Base-by-base conservation (phyloP, 768 basidiomycete genomes). In the Tulasnella calospora region DNA sequence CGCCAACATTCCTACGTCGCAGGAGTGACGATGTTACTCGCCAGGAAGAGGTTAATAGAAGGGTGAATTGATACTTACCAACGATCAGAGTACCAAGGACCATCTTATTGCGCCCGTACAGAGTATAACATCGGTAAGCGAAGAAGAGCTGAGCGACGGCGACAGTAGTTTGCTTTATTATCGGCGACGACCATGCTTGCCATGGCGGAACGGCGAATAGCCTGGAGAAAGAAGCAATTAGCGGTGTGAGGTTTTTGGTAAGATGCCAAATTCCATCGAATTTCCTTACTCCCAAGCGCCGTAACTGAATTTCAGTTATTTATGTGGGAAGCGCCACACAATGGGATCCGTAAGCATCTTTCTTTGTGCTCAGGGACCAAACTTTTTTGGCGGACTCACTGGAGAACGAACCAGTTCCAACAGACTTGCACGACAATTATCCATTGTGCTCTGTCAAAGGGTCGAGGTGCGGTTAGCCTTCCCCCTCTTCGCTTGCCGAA, bases 71-170 rank as follows among this genome's bases (percentile, higher is more conserved):
- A 19, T 30, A 17, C 61, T 9, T 36, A 72, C 71, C 71, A 21
- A 33, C 4, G 6, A 75, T n/a, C 2, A 75, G 33, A 8, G n/a
- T n/a, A 13, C 35, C 46, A 17, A 55, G 19, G 36, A 75, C 12
- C 19, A 75, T 3, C 74, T 47, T 36, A 75, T 51, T 75, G 0
- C 55, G 30, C 1, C 55, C 55, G 30, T 40, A 41, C 21, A 75
- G 12, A 5, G 36, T 47, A 38, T 41, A 75, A 51, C 74, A 75
- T 13, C 74, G 74, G 36, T 75, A 17, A 2, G 55, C 74, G 47
- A 75, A 75, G 51, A 75, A 75, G 8, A 61, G 33, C 21, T 75
- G 46, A 33, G 74, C 74, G 27, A 36, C 35, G 6, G 33, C 23
- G 12, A 61, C 27, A 21, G 33, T 33, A 23, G 30, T 10, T 57